Percentiles rank a stretch among this genome's conserved stretches.
Evolutionary conservation across 2,329 filamentous ascomycete genomes (phyloP).

Genomic region (Claviceps monticola): DNA sequence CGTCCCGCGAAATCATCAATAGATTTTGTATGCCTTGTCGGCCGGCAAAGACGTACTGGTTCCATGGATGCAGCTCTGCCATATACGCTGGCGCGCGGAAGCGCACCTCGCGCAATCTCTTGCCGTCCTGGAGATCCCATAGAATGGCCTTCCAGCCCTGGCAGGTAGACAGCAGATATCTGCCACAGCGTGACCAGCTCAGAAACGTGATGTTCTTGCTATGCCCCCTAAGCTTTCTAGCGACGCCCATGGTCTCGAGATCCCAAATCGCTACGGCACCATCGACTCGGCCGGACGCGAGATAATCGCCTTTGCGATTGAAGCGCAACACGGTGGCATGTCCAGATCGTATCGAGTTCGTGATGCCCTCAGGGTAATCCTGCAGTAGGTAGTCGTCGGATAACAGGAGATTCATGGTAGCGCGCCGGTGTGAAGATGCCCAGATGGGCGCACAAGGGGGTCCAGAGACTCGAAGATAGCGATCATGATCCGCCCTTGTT

Average conservation of each 20-base stretch:
- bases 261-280: conserved; percentile 94
- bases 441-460: neutral
- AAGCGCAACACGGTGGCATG: conserved; percentile 64
- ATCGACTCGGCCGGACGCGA: conserved; percentile 87
- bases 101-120: conserved; percentile 68
- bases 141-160: conserved; percentile 95
- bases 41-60: conserved; percentile 44
- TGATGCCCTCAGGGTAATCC: conserved; percentile 85
- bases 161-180: conserved; percentile 82
- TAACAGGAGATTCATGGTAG: conserved; percentile 42
- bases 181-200: conserved; percentile 86
- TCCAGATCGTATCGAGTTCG: conserved; percentile 65
- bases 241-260: conserved; percentile 92
- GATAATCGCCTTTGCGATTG: conserved; percentile 85
- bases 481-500: neutral
- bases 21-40: no score
- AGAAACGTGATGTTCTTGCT: conserved; percentile 87
- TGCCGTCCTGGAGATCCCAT: conserved; percentile 68
- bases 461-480: neutral
- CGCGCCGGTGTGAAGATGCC: conserved; percentile 1
- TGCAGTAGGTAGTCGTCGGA: conserved; percentile 51
- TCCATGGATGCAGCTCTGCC: conserved; percentile 83
- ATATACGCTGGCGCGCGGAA: conserved; percentile 93
- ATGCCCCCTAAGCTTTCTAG: conserved; percentile 85
- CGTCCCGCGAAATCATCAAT: neutral